A percentile compares a stretch with the other conserved stretches of the same genome.
These are phyloP conservation scores for Endoconidiophora laricicola DNA, from an alignment of 2,329 filamentous ascomycete genomes.

Conservation along the genomic window DNA sequence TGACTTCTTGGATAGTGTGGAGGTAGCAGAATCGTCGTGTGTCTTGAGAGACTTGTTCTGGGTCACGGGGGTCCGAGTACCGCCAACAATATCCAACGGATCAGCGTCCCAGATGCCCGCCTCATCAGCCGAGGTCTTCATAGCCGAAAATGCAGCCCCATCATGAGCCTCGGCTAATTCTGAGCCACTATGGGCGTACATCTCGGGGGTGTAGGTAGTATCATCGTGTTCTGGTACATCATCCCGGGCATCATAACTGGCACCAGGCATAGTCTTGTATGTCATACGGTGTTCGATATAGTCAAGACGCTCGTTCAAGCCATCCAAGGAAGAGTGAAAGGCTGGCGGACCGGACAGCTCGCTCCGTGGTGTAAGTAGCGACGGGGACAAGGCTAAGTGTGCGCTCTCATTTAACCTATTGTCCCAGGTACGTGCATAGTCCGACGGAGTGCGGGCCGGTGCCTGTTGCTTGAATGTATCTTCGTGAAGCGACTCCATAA, in stretches of 20 bases:
- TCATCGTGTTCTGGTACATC: neutral
- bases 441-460: constrained; percentile 4
- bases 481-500: constrained; percentile 10
- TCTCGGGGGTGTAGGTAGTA: neutral
- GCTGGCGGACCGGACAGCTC: constrained; percentile 2
- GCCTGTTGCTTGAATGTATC: constrained; percentile 10
- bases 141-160: neutral
- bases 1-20: neutral
- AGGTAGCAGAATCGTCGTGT: no score
- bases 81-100: constrained; percentile 5
- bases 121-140: neutral
- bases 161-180: neutral
- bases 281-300: constrained; percentile 5
- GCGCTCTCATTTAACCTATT: neutral
- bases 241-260: constrained; percentile 1
- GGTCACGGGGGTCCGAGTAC: neutral
- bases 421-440: constrained; percentile 1
- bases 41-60: neutral
- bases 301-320: neutral
- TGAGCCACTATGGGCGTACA: neutral
- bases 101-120: constrained; percentile 11
- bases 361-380: constrained; percentile 4
- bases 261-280: neutral
- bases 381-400: neutral
- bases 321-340: neutral